Percentiles rank a stretch among this genome's conserved stretches.
phyloP scores from a whole-genome alignment of 2,329 filamentous ascomycete genomes.

The Cordyceps fumosorosea region DNA sequence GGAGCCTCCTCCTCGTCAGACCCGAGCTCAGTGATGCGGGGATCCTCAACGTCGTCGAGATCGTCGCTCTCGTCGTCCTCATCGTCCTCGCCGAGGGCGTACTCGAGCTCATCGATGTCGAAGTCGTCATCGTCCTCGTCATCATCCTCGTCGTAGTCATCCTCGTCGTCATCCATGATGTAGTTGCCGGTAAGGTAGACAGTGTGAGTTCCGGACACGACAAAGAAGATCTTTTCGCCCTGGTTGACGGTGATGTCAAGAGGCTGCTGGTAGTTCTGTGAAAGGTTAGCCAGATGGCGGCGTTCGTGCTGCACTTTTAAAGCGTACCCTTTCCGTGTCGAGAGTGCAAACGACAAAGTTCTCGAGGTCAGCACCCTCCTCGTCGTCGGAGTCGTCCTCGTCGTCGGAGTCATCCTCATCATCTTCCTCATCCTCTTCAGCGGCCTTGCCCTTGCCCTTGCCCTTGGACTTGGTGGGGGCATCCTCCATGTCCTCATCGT shows the following conservation, averaged over 20 bases:
- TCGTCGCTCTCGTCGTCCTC: constrained; percentile 70
- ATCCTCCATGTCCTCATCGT: constrained; percentile 61
- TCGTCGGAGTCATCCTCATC: constrained; percentile 52
- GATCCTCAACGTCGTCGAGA: constrained; percentile 70
- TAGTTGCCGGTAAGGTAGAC: constrained; percentile 96
- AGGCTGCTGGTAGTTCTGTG: constrained; percentile 80
- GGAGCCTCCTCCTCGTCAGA: constrained; percentile 70
- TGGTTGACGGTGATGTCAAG: constrained; percentile 89
- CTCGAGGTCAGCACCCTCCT: constrained; percentile 63
- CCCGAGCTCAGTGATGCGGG: constrained; percentile 77
- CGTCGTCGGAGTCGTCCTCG: constrained; percentile 50
- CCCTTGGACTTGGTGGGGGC: constrained; percentile 55
- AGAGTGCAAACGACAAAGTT: constrained; percentile 95
- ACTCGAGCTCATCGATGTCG: constrained; percentile 65
- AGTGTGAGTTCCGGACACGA: constrained; percentile 81
- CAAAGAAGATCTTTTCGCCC: constrained; percentile 86
- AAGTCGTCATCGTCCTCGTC: constrained; percentile 61
- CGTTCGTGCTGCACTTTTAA: not conserved
- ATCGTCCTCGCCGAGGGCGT: constrained; percentile 63
- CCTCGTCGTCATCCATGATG: constrained; percentile 64
- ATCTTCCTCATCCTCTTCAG: constrained; percentile 47
- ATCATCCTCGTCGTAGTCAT: constrained; percentile 54
- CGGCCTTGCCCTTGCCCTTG: constrained; percentile 53
- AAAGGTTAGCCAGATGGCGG: constrained; percentile 21
- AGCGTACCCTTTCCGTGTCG: constrained; percentile 78